Base-by-base conservation (phyloP, 148 eudicot genomes). In the Heliosperma pusillum region DNA sequence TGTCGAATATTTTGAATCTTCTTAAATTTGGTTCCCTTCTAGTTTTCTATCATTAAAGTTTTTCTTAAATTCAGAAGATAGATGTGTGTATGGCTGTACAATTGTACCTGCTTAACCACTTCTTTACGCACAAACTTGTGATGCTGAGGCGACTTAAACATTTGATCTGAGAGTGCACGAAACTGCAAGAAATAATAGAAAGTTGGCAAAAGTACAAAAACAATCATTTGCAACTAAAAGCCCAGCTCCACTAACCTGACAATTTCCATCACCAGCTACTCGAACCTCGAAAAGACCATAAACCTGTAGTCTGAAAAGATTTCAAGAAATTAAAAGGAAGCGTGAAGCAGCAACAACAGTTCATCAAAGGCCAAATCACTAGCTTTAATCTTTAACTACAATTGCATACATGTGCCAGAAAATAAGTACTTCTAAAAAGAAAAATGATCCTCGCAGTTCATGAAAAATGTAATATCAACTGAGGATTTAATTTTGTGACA, bases 221-320 rank as follows among this genome's bases (percentile, higher is more conserved):
- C 57, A 65, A 66, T n/a, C 5, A 58, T 19, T 7, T 0, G 47
- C 55, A 53, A 55, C 11, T 17, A 69, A n/a, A 29, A 65, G 36
- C 50, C 58, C 55, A 68, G 79, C 42, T 76, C 67, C 70, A 82
- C 86, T 56, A 76, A 92, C 97, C 95, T 93, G 98, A 80, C 98
- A 93, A 87, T 93, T 93, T 73, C 98, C 98, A 85, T 93, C 98
- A 66, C 98, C 98, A 21, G 93, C 88, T 67, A 93, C 93, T 84
- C 79, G 86, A 72, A 91, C 91, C 80, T 93, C 98, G 79, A 76
- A 89, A 42, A 93, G 82, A 71, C 93, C 93, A 81, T 93, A 89
- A 66, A 83, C 84, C 68, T 83, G 86, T 66, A 93, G 64, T 87
- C 97, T 93, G 90, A 73, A 69, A 83, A 81, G 59, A 62, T 52